A percentile compares a stretch with the other conserved stretches of the same genome.
These are phyloP conservation scores for Umbilicus rupestris DNA, from an alignment of 164 flowering plant genomes.

Conservation along the genomic window DNA sequence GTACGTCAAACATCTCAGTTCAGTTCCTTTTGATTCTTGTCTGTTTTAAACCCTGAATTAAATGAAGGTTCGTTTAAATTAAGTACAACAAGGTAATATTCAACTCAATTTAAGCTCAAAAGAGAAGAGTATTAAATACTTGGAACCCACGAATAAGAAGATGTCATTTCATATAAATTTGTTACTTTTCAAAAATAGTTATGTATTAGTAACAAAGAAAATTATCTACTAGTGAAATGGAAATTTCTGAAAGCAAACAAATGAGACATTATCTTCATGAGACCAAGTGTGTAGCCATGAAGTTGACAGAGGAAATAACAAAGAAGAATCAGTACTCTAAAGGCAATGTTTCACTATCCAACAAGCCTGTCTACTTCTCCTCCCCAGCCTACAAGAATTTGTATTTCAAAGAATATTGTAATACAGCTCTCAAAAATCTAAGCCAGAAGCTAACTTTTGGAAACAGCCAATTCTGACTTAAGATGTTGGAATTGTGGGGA, in stretches of 20 bases:
- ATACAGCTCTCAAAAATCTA: background rate
- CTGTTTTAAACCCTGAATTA: no score
- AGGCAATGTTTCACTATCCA: slow-evolving; percentile 4
- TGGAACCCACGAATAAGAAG: no score
- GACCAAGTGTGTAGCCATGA: slow-evolving; percentile 1
- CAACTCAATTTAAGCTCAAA: no score
- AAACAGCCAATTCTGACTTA: background rate
- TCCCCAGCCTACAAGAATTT: background rate
- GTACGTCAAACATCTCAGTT: no score
- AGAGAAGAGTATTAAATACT: no score
- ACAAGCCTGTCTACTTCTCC: background rate
- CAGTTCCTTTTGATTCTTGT: no score
- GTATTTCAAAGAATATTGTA: background rate
- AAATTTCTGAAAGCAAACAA: background rate
- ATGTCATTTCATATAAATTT: no score
- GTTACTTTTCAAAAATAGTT: no score
- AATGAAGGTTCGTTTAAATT: no score
- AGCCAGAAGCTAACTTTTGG: background rate
- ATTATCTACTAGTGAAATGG: background rate
- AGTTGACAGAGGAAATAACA: slow-evolving; percentile 5
- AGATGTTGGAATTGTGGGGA: slow-evolving; percentile 1
- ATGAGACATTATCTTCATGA: background rate
- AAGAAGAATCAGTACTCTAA: background rate
- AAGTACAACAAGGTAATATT: no score
- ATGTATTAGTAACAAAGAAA: background rate